Base-by-base conservation (phyloP, 371 early-diverging fungal genomes). In the Encephalitozoon romaleae region DNA sequence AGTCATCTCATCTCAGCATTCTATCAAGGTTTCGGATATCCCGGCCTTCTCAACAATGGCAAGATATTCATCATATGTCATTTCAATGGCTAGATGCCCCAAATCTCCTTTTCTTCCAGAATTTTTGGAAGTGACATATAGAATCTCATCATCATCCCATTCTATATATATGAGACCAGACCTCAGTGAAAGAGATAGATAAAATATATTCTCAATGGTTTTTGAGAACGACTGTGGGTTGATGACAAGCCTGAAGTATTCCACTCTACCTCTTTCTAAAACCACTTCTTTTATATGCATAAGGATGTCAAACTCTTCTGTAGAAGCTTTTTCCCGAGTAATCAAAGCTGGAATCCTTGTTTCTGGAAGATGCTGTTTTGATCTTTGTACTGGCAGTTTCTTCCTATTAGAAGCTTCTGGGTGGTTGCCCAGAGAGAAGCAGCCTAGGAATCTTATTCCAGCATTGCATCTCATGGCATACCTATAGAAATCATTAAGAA, bases 121-220 rank as follows among this genome's bases (percentile, higher is more conserved):
- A 9, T 43, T 39, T 28, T 39, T 32, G 12, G 4, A 6, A 21
- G 18, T 26, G 8, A 52, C 23, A 73, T 45, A 75, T n/a, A 79
- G 18, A 9, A 42, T 45, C n/a, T 30, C 51, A 53, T 70, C 69
- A 12, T 59, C 52, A n/a, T 26, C 18, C 12, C 9, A 47, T 43
- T 53, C 51, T 9, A 77, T 25, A n/a, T 5, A 59, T n/a, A 76
- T 72, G 21, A 54, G n/a, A 65, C 80, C 78, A 23, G 77, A 43
- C 72, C 79, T 81, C 9, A 85, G 43, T 0, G 85, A 81, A 59
- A 82, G 70, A 12, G 85, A 78, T 11, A 82, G 68, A 43, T 81
- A 74, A 54, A 85, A 77, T 52, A 82, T 67, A 69, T 85, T 85
- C 39, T 80, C 83, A 11, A 85, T 67, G 21, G 85, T 85, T 30